These are phyloP conservation scores for Setaria viridis DNA, from an alignment of 202 grass and related monocot genomes.

Conservation along the genomic window DNA sequence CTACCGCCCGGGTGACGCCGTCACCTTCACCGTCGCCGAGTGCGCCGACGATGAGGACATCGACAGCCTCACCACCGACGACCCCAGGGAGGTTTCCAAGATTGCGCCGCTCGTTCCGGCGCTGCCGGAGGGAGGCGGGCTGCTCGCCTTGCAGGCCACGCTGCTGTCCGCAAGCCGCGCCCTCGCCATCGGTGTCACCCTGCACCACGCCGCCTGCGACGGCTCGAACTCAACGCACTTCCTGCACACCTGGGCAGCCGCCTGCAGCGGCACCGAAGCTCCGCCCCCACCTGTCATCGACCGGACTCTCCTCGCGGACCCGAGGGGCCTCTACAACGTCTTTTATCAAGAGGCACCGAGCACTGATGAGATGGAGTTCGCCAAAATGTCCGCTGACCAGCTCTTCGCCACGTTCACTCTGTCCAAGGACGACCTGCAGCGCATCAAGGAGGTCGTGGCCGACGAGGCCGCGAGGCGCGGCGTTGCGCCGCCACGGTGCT, in stretches of 20 bases:
- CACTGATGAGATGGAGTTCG: not conserved
- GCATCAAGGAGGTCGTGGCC: conserved; percentile 14
- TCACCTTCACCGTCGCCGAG: conserved; percentile 23
- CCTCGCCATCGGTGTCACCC: conserved; percentile 13
- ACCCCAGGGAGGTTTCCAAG: not conserved
- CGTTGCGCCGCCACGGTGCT: conserved; percentile 1
- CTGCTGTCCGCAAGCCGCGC: not conserved
- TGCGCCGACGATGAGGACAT: not conserved
- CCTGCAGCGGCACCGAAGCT: not conserved
- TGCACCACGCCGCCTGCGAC: conserved; percentile 23
- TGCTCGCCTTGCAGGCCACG: conserved; percentile 1
- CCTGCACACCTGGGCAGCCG: conserved; percentile 9
- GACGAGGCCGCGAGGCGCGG: not conserved
- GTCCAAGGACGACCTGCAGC: not conserved
- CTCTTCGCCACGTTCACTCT: not conserved
- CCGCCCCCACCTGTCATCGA: not conserved
- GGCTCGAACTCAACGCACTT: conserved; percentile 17
- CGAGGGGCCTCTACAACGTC: conserved; percentile 1
- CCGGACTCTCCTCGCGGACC: not conserved
- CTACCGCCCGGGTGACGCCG: conserved; percentile 8
- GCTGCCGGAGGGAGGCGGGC: not conserved
- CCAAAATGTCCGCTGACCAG: conserved; percentile 14
- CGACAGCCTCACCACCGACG: not conserved
- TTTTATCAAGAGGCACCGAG: not conserved
- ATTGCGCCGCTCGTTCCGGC: not conserved